These are phyloP conservation scores for Zymoseptoria ardabiliae DNA, from an alignment of 2,329 filamentous ascomycete species.

Conservation along the genomic window DNA sequence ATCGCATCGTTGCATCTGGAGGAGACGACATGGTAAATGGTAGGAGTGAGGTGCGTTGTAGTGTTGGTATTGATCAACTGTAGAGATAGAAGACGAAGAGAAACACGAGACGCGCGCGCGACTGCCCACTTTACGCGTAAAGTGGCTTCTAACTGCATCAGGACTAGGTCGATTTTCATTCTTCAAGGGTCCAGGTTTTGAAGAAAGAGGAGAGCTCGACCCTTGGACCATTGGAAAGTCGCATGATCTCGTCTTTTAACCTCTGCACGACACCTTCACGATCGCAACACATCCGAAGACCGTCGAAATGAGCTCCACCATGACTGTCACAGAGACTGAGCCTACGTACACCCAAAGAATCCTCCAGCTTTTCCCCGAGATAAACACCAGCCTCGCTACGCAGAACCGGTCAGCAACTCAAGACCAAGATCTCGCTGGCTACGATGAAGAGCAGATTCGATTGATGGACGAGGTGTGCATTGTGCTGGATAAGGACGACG, in stretches of 20 bases:
- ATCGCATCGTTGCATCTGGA: slow-evolving; percentile 44
- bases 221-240: no score
- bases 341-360: slow-evolving; percentile 74
- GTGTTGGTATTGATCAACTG: neutral
- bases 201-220: no score
- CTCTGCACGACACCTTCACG: neutral
- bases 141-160: neutral
- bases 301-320: slow-evolving; percentile 26
- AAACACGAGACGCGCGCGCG: slow-evolving; percentile 6
- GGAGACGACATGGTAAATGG: slow-evolving; percentile 43
- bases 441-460: slow-evolving; percentile 95
- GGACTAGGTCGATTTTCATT: no score
- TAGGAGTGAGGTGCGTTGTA: neutral
- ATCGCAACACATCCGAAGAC: neutral
- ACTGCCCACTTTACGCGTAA: slow-evolving; percentile 2
- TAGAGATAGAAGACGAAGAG: neutral
- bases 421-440: slow-evolving; percentile 70
- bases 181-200: no score
- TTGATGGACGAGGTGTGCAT: slow-evolving; percentile 99
- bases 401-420: slow-evolving; percentile 46
- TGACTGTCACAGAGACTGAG: slow-evolving; percentile 23
- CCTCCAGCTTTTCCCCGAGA: slow-evolving; percentile 79
- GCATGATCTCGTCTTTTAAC: no score
- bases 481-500: slow-evolving; percentile 84
- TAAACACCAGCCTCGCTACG: slow-evolving; percentile 54